Base-by-base conservation (phyloP, 305 asterid species). In the Rubia peregrina region DNA sequence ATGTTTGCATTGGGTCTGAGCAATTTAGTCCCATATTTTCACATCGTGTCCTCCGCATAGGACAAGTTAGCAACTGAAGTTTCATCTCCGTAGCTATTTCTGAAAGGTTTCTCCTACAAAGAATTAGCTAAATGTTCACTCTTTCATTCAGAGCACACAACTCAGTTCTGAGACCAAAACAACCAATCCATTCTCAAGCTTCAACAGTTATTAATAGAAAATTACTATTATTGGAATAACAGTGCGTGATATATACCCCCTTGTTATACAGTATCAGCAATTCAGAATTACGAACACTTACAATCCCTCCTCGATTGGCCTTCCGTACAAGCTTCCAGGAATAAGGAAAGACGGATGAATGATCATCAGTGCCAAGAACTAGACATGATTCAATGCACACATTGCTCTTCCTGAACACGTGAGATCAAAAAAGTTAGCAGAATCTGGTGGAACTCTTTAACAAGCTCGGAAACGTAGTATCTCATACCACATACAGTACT, bases 391-490 rank as follows among this genome's bases (percentile, higher is more conserved):
- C 4, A 14, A 61, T 61, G 64, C 46, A 38, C 64, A 38, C 40
- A n/a, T 33, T 40, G 62, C 22, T 51, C 14, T 55, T 17, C 19
- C 63, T 21, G 40, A 51, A 22, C 33, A 63, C 4, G 7, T 24
- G 41, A 33, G 59, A 61, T 36, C 41, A 19, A 2, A 19, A 72
- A 40, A 12, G 48, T 63, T 33, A 49, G 56, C 64, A 62, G 2
- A 24, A 51, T 24, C 55, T 9, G 51, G 33, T 3, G 46, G 30
- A 65, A 55, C 24, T 53, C 71, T 13, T 16, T 17, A 55, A 22
- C 69, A 46, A 49, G 38, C 36, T 64, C 60, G 43, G 16, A 55
- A 65, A 30, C 21, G 5, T 51, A 53, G 51, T 48, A 68, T 67
- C 21, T 19, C 60, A 44, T 11, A 1, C 64, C n/a, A n/a, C n/a